Conservation (phyloP, 1,139 yeast species). For the Fermentozyma sake region DNA sequence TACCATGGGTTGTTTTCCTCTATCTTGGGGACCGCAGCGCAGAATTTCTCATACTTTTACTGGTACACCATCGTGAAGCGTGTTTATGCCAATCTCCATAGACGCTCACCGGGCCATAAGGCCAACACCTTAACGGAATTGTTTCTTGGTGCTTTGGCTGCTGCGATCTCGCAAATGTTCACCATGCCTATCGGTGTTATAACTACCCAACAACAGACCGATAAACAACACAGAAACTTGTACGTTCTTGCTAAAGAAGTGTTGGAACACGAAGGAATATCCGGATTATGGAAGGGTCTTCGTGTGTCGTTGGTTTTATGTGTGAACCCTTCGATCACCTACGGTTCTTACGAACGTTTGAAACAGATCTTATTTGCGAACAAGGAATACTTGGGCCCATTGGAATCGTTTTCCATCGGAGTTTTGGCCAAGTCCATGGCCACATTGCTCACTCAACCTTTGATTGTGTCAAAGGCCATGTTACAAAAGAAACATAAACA, state of each 20-base stretch:
- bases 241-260: slow-evolving; percentile 51
- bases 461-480: slow-evolving; percentile 80
- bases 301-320: slow-evolving; percentile 78
- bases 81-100: slow-evolving; percentile 45
- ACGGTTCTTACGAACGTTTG: slow-evolving; percentile 75
- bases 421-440: slow-evolving; percentile 79
- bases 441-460: slow-evolving; percentile 76
- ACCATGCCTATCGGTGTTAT: slow-evolving; percentile 82
- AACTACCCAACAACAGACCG: slow-evolving; percentile 81
- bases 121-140: slow-evolving; percentile 67
- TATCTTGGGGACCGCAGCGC: slow-evolving; percentile 69
- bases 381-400: slow-evolving; percentile 51
- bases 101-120: slow-evolving; percentile 32
- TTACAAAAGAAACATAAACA: slow-evolving; percentile 52
- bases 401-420: slow-evolving; percentile 70
- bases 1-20: slow-evolving; percentile 74
- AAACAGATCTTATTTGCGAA: slow-evolving; percentile 48
- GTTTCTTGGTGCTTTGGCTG: slow-evolving; percentile 78
- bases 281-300: slow-evolving; percentile 81
- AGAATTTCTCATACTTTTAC: slow-evolving; percentile 79
- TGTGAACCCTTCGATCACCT: slow-evolving; percentile 82
- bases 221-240: slow-evolving; percentile 39
- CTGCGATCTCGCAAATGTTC: slow-evolving; percentile 77
- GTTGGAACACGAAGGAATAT: slow-evolving; percentile 59
- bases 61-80: slow-evolving; percentile 79